These are phyloP conservation scores for Rhizodiscina lignyota DNA, from an alignment of 495 filamentous ascomycete genomes.

Conservation along the genomic window DNA sequence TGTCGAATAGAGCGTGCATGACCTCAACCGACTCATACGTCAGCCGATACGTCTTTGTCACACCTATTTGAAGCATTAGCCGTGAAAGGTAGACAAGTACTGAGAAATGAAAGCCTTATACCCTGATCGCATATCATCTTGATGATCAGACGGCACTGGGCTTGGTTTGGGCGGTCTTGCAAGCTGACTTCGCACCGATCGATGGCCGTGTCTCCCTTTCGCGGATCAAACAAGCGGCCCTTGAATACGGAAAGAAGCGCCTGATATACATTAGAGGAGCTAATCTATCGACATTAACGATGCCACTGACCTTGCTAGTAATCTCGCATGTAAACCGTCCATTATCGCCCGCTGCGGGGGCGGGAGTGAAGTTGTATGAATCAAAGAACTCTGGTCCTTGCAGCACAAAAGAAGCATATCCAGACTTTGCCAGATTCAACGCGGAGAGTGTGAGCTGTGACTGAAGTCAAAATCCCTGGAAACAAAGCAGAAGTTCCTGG, in stretches of 20 bases:
- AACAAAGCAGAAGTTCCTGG: too few relatives aligned
- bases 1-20: constrained; percentile 79
- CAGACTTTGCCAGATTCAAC: constrained; percentile 84
- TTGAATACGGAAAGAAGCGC: constrained; percentile 64
- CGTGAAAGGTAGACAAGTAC: background rate
- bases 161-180: constrained; percentile 50
- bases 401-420: constrained; percentile 70
- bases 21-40: constrained; percentile 72
- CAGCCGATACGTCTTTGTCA: constrained; percentile 80
- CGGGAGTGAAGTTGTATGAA: constrained; percentile 46
- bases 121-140: constrained; percentile 78
- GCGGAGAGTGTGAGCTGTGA: constrained; percentile 62
- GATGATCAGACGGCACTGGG: constrained; percentile 65
- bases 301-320: constrained; percentile 41
- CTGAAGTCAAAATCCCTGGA: constrained; percentile 2
- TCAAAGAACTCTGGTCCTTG: constrained; percentile 65
- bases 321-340: constrained; percentile 59
- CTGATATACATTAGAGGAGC: constrained; percentile 19
- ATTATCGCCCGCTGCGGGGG: constrained; percentile 12
- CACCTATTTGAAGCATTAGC: constrained; percentile 34
- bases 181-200: constrained; percentile 78
- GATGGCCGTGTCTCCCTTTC: constrained; percentile 61
- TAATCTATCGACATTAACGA: background rate
- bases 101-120: constrained; percentile 16
- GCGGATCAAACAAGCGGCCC: constrained; percentile 36